A percentile compares a stretch with the other conserved stretches of the same genome.
phyloP scores from a whole-genome alignment of 2,329 filamentous ascomycete genomes.

The Helminthosporium solani region DNA sequence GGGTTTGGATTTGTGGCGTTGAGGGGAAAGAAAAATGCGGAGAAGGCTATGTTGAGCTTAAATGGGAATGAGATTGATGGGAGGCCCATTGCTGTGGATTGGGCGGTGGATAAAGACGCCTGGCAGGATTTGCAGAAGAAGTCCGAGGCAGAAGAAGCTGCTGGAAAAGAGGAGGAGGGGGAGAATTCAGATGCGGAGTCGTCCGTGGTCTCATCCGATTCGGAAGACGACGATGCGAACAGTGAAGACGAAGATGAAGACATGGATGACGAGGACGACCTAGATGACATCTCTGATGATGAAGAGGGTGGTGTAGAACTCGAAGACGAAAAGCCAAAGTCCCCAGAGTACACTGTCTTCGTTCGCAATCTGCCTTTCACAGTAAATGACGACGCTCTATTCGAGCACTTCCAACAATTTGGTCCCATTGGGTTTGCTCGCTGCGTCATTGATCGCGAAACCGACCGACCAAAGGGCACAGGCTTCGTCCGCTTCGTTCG shows the following conservation, averaged over 20 bases:
- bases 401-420: slow-evolving; percentile 84
- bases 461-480: slow-evolving; percentile 84
- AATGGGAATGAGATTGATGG: slow-evolving; percentile 92
- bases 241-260: slow-evolving; percentile 44
- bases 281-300: slow-evolving; percentile 37
- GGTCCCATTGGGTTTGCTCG: slow-evolving; percentile 87
- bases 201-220: slow-evolving; percentile 46
- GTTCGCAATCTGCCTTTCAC: slow-evolving; percentile 93
- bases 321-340: slow-evolving; percentile 39
- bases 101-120: slow-evolving; percentile 87
- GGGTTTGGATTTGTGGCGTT: slow-evolving; percentile 94
- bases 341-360: slow-evolving; percentile 80
- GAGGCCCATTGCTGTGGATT: slow-evolving; percentile 87
- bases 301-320: slow-evolving; percentile 43
- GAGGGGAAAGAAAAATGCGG: slow-evolving; percentile 84
- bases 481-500: slow-evolving; percentile 94
- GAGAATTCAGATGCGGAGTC: slow-evolving; percentile 40
- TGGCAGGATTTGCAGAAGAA: slow-evolving; percentile 66
- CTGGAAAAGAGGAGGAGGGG: slow-evolving; percentile 40
- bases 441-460: slow-evolving; percentile 82
- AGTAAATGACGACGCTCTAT: slow-evolving; percentile 76
- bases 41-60: slow-evolving; percentile 78
- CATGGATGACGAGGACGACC: slow-evolving; percentile 44
- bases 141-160: slow-evolving; percentile 40
- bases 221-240: slow-evolving; percentile 40